phyloP scores from a whole-genome alignment of 1,284 basidiomycete genomes.

The Apiotrichum sp. region DNA sequence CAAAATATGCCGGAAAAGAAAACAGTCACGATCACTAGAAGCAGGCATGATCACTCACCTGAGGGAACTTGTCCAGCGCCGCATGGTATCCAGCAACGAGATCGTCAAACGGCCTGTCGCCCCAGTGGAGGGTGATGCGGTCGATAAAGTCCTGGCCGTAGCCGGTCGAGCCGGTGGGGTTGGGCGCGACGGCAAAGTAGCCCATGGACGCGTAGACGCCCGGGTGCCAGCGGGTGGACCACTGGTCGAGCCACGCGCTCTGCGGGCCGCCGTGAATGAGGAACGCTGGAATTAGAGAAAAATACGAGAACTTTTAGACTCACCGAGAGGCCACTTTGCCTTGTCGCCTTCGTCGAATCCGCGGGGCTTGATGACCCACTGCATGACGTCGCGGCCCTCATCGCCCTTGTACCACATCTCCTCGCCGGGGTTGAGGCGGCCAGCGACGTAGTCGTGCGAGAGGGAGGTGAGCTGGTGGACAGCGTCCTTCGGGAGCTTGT shows the following conservation, averaged over 20 bases:
- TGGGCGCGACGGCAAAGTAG: constrained; percentile 75
- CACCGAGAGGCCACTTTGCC: constrained; percentile 58
- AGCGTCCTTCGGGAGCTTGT: constrained; percentile 47
- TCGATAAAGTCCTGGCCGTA: constrained; percentile 86
- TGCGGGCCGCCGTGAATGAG: constrained; percentile 47
- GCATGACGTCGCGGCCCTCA: constrained; percentile 62
- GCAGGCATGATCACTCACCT: constrained; percentile 49
- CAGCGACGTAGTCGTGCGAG: constrained; percentile 35
- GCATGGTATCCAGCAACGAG: constrained; percentile 69
- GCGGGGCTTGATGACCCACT: constrained; percentile 71
- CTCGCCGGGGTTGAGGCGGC: constrained; percentile 59
- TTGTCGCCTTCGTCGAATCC: constrained; percentile 59
- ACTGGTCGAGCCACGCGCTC: constrained; percentile 72
- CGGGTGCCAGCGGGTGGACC: constrained; percentile 83
- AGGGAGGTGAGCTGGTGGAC: constrained; percentile 58
- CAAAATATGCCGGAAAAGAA: no score
- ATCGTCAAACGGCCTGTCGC: constrained; percentile 64
- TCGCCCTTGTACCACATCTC: constrained; percentile 83
- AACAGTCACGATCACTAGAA: no score
- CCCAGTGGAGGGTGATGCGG: constrained; percentile 50
- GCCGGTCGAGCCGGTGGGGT: constrained; percentile 80
- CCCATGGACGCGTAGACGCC: constrained; percentile 54
- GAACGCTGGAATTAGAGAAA: constrained; percentile 25
- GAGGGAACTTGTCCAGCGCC: constrained; percentile 62
- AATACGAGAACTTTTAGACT: neutral